Evolutionary conservation across 129 eudicot species (phyloP), one percentile per base, ranked within the genome.

Genomic region (Chrysanthemum makinoi): DNA sequence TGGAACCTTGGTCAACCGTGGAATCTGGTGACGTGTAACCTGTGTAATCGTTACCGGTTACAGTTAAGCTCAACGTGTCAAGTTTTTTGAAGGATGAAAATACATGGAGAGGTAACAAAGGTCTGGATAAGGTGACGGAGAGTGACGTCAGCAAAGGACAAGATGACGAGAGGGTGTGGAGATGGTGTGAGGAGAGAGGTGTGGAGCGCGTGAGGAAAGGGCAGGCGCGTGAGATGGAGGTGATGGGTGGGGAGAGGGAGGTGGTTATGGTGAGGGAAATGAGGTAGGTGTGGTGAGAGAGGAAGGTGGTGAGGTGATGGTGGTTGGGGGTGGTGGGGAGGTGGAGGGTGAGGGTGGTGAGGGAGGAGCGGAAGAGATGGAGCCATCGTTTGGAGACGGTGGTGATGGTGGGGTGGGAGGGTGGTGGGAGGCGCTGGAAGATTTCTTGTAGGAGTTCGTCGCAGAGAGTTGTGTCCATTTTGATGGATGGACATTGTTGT

Each of bases 391-490:
- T 78, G 67, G 85, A 85, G 55, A 85, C 86, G 10, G 79, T 61
- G 66, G 91, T 64, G 67, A 76, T 69, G 82, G 88, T 60, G 76
- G 87, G 57, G 67, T 84, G 64, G 1, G 87, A 77, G 55, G 91
- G 77, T 22, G 87, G 85, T 3, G 89, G 89, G 66, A 88, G 87
- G 77, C 88, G 97, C 77, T 47, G 86, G 90, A 91, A 86, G 26
- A 88, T 88, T 77, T 88, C 96, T 66, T 86, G 90, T 51, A 91
- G 66, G 68, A 91, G 96, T 72, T 91, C 97, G 47, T 88, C 97
- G 74, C 83, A 86, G 30, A 91, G 84, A 62, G 83, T 69, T 8
- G 71, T 22, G 69, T 91, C 94, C 94, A 91, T 91, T 17, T 8
- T n/a, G n/a, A n/a, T n/a, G n/a, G n/a, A n/a, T n/a, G n/a, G n/a